A percentile compares a stretch with the other conserved stretches of the same genome.
phyloP scores from a whole-genome alignment of 306 rosid genomes.

The Vicia faba region DNA sequence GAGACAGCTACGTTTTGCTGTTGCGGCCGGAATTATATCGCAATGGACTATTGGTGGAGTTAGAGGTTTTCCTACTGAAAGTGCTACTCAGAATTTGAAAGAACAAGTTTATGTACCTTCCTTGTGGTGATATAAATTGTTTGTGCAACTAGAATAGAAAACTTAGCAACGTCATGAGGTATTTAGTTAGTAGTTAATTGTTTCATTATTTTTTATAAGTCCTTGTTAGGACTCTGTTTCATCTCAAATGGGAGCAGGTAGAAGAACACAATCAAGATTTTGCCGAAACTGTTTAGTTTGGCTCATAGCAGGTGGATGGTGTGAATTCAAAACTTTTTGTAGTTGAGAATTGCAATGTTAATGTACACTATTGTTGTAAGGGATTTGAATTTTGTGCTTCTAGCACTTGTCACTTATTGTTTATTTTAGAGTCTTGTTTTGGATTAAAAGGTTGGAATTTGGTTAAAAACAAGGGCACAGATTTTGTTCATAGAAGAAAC shows the following conservation, averaged over 20 bases:
- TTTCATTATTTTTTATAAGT: constrained; percentile 21
- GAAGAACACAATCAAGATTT: constrained; percentile 33
- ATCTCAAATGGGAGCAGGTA: constrained; percentile 14
- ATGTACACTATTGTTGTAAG: constrained; percentile 38
- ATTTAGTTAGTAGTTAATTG: constrained; percentile 27
- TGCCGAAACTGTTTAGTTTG: constrained; percentile 19
- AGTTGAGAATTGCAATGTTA: constrained; percentile 35
- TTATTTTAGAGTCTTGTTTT: neutral
- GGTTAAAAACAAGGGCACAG: too few relatives aligned
- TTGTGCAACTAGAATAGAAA: constrained; percentile 11
- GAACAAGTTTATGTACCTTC: constrained; percentile 97
- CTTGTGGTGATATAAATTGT: constrained; percentile 66
- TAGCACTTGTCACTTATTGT: neutral
- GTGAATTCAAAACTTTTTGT: too few relatives aligned
- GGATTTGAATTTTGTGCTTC: constrained; percentile 13
- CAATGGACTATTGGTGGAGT: constrained; percentile 96
- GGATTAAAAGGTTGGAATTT: too few relatives aligned
- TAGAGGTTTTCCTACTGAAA: constrained; percentile 89
- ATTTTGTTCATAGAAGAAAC: too few relatives aligned
- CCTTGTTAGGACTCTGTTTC: constrained; percentile 28
- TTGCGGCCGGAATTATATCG: constrained; percentile 89
- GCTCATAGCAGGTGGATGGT: too few relatives aligned
- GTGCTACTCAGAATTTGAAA: constrained; percentile 95
- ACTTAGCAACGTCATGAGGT: constrained; percentile 12
- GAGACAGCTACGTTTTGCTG: constrained; percentile 81